Evolutionary conservation across 257 asterid genomes (phyloP).

Genomic region (Solanum ossicruentum): DNA sequence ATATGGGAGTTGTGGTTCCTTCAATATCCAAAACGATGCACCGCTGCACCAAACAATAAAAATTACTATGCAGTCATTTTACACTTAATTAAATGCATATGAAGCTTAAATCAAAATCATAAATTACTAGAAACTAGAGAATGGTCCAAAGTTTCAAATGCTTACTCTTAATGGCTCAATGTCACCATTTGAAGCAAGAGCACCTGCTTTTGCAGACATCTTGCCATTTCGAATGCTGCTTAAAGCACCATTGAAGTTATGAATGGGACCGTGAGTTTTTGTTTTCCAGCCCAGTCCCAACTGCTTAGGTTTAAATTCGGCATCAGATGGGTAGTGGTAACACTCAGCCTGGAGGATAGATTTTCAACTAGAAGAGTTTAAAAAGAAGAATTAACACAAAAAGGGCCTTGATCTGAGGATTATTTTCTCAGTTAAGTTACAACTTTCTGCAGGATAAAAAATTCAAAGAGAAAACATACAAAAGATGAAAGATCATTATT

Average conservation of each 20-base stretch:
- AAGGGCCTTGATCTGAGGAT: too few species aligned
- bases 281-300: constrained; percentile 78
- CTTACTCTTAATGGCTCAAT: constrained; percentile 48
- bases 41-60: constrained; percentile 31
- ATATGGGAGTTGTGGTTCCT: constrained; percentile 96
- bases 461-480: too few species aligned
- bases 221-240: constrained; percentile 8
- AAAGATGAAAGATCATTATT: too few species aligned
- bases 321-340: constrained; percentile 91
- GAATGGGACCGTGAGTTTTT: constrained; percentile 67
- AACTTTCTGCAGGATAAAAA: too few species aligned
- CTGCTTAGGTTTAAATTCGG: constrained; percentile 86
- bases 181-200: constrained; percentile 11
- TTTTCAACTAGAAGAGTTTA: constrained; percentile 10
- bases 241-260: constrained; percentile 15
- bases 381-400: too few species aligned
- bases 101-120: neutral
- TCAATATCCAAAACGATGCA: constrained; percentile 93
- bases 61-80: neutral
- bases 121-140: neutral
- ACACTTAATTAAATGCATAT: neutral
- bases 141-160: neutral
- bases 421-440: too few species aligned
- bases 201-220: constrained; percentile 16
- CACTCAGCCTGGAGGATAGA: constrained; percentile 60